phyloP scores from a whole-genome alignment of 1,284 basidiomycete genomes.

The Moniliophthora roreri region DNA sequence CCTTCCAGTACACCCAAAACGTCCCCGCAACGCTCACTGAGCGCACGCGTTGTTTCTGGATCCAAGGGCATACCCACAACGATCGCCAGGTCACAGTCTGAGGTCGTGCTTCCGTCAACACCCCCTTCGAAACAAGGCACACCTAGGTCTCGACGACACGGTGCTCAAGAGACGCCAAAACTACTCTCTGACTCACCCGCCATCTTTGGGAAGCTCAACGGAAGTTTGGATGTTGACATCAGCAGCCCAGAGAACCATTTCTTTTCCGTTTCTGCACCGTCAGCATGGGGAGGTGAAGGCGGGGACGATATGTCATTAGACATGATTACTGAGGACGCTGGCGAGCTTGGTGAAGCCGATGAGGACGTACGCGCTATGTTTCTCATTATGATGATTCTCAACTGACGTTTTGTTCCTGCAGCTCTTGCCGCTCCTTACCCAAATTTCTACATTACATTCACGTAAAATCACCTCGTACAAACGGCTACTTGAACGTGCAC shows the following conservation, averaged over 20 bases:
- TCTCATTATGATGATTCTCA: not conserved
- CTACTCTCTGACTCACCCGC: conserved; percentile 1
- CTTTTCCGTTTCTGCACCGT: conserved; percentile 1
- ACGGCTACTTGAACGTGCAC: conserved; percentile 57
- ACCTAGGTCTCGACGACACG: not conserved
- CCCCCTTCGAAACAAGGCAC: conserved; percentile 2
- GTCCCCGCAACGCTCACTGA: conserved; percentile 1
- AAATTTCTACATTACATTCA: conserved; percentile 10
- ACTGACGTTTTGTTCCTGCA: not conserved
- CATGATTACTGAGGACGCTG: conserved; percentile 4
- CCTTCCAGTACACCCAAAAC: not conserved
- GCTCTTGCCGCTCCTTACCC: conserved; percentile 12
- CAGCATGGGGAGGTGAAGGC: conserved; percentile 1
- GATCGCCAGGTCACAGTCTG: not conserved
- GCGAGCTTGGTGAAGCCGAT: conserved; percentile 4
- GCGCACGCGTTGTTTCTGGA: conserved; percentile 1
- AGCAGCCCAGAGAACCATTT: conserved; percentile 5
- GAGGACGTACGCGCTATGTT: not conserved
- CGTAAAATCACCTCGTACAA: conserved; percentile 55
- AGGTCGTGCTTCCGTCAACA: not conserved
- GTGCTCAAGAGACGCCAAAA: not conserved
- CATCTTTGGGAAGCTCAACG: conserved; percentile 1
- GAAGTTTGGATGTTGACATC: not conserved
- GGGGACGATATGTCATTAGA: conserved; percentile 3
- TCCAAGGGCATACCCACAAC: not conserved